Percentiles rank a stretch among this genome's conserved stretches.
Evolutionary conservation across 148 eudicot genomes (phyloP).

Genomic region (Limonium bicolor): DNA sequence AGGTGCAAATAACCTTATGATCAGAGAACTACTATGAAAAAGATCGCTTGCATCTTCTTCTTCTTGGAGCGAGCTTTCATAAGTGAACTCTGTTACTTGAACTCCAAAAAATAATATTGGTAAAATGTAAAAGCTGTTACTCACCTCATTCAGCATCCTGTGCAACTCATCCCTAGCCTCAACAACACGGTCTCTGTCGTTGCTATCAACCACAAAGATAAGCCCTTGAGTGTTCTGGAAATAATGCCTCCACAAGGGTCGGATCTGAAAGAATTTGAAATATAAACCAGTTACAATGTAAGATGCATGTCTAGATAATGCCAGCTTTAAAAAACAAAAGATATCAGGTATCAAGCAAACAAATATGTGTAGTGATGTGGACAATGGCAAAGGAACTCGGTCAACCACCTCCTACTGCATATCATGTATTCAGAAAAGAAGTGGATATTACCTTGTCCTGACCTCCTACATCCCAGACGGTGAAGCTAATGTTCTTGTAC

Average conservation of each 20-base stretch:
- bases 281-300: background rate
- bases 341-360: too few relatives aligned
- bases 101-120: too few relatives aligned
- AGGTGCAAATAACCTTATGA: too few relatives aligned
- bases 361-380: background rate
- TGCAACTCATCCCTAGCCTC: slow-evolving; percentile 53
- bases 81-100: too few relatives aligned
- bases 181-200: slow-evolving; percentile 45
- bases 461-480: slow-evolving; percentile 1
- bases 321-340: background rate
- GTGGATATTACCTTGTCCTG: slow-evolving; percentile 4
- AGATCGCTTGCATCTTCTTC: too few relatives aligned
- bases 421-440: too few relatives aligned
- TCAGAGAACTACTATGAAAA: too few relatives aligned
- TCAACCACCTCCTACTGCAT: too few relatives aligned
- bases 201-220: slow-evolving; percentile 46
- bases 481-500: background rate
- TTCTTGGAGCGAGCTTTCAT: too few relatives aligned
- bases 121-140: background rate
- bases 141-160: slow-evolving; percentile 47
- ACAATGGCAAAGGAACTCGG: background rate
- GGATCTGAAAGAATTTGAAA: slow-evolving; percentile 24
- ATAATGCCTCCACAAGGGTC: slow-evolving; percentile 66
- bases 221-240: slow-evolving; percentile 49
- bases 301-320: background rate